Base-by-base conservation (phyloP, 2,329 filamentous ascomycete genomes). In the Sarocladium brachiariae region DNA sequence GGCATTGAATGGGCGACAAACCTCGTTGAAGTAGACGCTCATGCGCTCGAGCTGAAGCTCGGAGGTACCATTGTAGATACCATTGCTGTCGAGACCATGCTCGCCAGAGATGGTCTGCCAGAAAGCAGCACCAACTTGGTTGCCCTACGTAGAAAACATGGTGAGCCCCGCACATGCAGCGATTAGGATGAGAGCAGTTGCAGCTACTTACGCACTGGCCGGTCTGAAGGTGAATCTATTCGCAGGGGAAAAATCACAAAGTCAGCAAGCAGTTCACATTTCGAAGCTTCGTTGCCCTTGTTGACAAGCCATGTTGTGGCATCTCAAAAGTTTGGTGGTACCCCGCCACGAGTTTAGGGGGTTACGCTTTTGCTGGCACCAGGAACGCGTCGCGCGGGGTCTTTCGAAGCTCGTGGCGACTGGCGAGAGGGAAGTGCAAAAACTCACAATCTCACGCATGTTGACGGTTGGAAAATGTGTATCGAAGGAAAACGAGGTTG, bases 121-220 rank as follows among this genome's bases (percentile, higher is more conserved):
- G 84, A 99, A 99, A 77, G 93, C 93, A 81, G 93, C 93, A 92
- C 93, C 93, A 65, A 97, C 96, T 89, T 99, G 93, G 87, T 99
- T 99, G 84, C 93, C 93, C 92, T 96, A 65, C 63, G 50, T 30
- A 18, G 51, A 55, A 64, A 58, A 54, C 49, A 57, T 54, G 52
- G 66, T 77, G 63, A 75, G 70, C 61, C 54, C 52, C 57, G 53
- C 55, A 55, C 41, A 31, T 41, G 54, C 23, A 30, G 46, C 38
- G 30, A 47, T 46, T 31, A 47, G 50, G 45, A 46, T 45, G 16
- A 10, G 43, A 33, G 43, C 24, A 25, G 25, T 23, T 47, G 27
- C 25, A 31, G 24, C 39, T 47, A 78, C 76, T 76, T 76, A 96
- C 92, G 81, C 93, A 97, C 85, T 99, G 93, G 75, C 93, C 93